phyloP scores from a whole-genome alignment of 495 filamentous ascomycete species.

The Aspergillus avenaceus region DNA sequence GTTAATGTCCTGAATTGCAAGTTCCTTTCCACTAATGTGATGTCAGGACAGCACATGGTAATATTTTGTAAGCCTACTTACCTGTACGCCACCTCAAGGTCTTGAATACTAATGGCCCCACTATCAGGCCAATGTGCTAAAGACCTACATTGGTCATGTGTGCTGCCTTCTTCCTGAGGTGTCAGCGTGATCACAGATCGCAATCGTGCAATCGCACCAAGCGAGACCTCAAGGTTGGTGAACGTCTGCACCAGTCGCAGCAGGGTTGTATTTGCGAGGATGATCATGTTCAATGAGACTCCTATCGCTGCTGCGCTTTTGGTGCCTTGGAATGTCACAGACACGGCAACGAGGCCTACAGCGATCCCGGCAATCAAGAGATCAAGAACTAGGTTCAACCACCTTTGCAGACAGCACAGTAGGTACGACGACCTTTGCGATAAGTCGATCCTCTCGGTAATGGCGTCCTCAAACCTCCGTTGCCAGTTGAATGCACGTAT shows the following conservation, averaged over 20 bases:
- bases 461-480: constrained; percentile 25
- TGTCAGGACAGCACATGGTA: neutral
- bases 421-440: constrained; percentile 39
- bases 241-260: constrained; percentile 32
- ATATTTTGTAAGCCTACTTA: neutral
- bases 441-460: neutral
- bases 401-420: constrained; percentile 49
- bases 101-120: neutral
- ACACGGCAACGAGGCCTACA: constrained; percentile 2
- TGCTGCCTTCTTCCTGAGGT: neutral
- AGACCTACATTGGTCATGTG: neutral
- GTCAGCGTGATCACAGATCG: neutral
- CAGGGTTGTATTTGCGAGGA: constrained; percentile 16
- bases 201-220: neutral
- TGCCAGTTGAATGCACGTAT: constrained; percentile 48
- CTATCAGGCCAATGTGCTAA: neutral
- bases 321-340: constrained; percentile 12
- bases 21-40: neutral
- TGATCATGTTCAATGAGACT: constrained; percentile 24
- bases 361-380: constrained; percentile 41
- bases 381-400: constrained; percentile 47
- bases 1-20: neutral
- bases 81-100: neutral
- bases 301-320: constrained; percentile 27
- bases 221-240: constrained; percentile 34